phyloP scores from a whole-genome alignment of 2,329 filamentous ascomycete species.

The Aureobasidium uvarum region DNA sequence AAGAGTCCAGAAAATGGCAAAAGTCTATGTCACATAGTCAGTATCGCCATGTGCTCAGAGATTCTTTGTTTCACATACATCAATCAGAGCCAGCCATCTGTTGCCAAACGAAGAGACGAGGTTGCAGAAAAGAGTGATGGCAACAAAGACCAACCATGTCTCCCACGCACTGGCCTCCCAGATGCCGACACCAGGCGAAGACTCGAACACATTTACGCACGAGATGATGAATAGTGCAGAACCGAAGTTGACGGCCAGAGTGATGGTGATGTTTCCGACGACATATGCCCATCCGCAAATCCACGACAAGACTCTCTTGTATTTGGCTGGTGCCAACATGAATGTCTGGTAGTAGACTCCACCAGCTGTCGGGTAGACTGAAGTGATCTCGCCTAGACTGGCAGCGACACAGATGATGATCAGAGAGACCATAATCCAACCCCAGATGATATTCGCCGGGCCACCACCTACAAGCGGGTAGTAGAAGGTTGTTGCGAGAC shows the following conservation, averaged over 20 bases:
- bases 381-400: constrained; percentile 71
- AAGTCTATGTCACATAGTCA: constrained; percentile 52
- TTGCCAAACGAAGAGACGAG: constrained; percentile 54
- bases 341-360: constrained; percentile 79
- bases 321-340: constrained; percentile 63
- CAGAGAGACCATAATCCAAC: constrained; percentile 65
- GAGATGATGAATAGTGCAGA: constrained; percentile 56
- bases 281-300: constrained; percentile 74
- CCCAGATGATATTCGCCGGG: constrained; percentile 69
- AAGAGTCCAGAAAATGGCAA: constrained; percentile 73
- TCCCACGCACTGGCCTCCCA: constrained; percentile 48
- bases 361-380: constrained; percentile 59
- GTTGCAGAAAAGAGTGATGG: constrained; percentile 52
- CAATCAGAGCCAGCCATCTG: constrained; percentile 57
- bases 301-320: constrained; percentile 65
- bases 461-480: constrained; percentile 67
- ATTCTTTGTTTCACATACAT: constrained; percentile 54
- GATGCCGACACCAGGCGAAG: constrained; percentile 47
- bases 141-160: constrained; percentile 51
- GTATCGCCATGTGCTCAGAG: not conserved
- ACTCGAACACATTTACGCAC: constrained; percentile 57
- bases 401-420: constrained; percentile 70
- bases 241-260: constrained; percentile 77
- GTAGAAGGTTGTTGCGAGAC: constrained; percentile 66
- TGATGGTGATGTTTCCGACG: constrained; percentile 78